These are phyloP conservation scores for Cryomyces minteri DNA, from an alignment of 495 filamentous ascomycete species.

Conservation along the genomic window DNA sequence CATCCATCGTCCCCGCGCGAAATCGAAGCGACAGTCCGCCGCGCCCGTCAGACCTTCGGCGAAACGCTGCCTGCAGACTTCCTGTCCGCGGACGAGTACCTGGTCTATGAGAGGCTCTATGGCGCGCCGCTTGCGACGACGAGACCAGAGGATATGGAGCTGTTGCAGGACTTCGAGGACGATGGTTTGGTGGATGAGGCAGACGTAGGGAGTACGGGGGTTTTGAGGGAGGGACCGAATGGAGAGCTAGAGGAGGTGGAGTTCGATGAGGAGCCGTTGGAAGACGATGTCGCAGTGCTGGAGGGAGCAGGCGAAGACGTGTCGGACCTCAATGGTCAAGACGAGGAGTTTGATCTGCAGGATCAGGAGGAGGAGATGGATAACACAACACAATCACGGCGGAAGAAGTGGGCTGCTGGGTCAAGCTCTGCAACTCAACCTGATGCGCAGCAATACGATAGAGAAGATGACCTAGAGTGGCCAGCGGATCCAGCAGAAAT, in stretches of 20 bases:
- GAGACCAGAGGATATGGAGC: slow-evolving; percentile 34
- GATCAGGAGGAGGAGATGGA: slow-evolving; percentile 13
- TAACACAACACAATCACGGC: background rate
- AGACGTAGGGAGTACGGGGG: slow-evolving; percentile 6
- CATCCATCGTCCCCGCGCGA: too few relatives aligned
- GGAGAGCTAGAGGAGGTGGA: slow-evolving; percentile 16
- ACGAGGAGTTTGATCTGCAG: slow-evolving; percentile 23
- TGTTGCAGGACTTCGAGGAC: slow-evolving; percentile 20
- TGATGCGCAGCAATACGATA: slow-evolving; percentile 1
- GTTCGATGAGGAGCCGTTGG: slow-evolving; percentile 8
- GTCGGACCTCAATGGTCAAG: slow-evolving; percentile 22
- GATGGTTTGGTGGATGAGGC: slow-evolving; percentile 18
- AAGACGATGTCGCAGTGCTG: slow-evolving; percentile 1
- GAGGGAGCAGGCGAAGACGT: slow-evolving; percentile 1
- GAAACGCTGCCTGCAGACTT: slow-evolving; percentile 58
- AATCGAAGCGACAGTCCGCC: slow-evolving; percentile 41
- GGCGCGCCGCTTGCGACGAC: slow-evolving; percentile 45
- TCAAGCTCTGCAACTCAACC: slow-evolving; percentile 1
- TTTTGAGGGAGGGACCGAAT: slow-evolving; percentile 35
- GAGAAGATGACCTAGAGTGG: too few relatives aligned
- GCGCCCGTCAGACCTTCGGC: slow-evolving; percentile 56
- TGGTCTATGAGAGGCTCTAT: slow-evolving; percentile 64
- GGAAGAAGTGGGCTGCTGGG: slow-evolving; percentile 12
- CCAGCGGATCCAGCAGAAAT: slow-evolving; percentile 13
- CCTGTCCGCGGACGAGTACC: slow-evolving; percentile 48